Base-by-base conservation (phyloP, 495 filamentous ascomycete species). In the Aspergillus incahuasiensis region DNA sequence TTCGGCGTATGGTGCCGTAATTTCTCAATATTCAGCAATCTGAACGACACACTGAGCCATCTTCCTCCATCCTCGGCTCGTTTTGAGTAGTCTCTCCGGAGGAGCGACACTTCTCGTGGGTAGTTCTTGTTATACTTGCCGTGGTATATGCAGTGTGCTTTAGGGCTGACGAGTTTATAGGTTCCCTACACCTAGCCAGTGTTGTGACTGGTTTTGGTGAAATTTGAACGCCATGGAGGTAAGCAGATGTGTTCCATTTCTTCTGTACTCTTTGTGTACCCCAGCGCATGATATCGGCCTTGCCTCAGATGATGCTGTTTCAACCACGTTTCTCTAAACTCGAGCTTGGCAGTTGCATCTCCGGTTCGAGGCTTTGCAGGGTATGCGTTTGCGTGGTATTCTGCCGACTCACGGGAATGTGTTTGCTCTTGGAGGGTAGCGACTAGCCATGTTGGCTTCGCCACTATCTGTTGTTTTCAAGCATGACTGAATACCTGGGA, bases 201-300 rank as follows among this genome's bases (percentile, higher is more conserved):
- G 4, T n/a, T 8, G n/a, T 53, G 19, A 20, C 6, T 35, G 18
- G 21, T 13, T 47, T 48, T 8, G 20, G 19, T 16, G 18, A 24
- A 40, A 22, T 18, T 2, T 8, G 34, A 8, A 50, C 48, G 8
- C 20, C 4, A 61, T 61, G 59, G 59, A 61, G 55, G 59, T 61
- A 61, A 54, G 55, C 13, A 40, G 34, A 50, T 19, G 22, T 30
- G 38, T 51, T 46, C n/a, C n/a, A n/a, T n/a, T 57, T 30, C 18
- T 12, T 40, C 18, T 51, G n/a, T 51, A 34, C 45, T 28, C 15
- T 24, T 32, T 16, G 0, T 25, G 21, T 24, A 12, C n/a, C 35
- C 32, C 32, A 35, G 12, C 32, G 9, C 32, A 35, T 35, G 32
- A 12, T 35, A 35, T 35, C 32, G 6, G 32, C 8, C 9, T 45